Evolutionary conservation across 257 asterid species (phyloP).

Genomic region (Lycium barbarum): DNA sequence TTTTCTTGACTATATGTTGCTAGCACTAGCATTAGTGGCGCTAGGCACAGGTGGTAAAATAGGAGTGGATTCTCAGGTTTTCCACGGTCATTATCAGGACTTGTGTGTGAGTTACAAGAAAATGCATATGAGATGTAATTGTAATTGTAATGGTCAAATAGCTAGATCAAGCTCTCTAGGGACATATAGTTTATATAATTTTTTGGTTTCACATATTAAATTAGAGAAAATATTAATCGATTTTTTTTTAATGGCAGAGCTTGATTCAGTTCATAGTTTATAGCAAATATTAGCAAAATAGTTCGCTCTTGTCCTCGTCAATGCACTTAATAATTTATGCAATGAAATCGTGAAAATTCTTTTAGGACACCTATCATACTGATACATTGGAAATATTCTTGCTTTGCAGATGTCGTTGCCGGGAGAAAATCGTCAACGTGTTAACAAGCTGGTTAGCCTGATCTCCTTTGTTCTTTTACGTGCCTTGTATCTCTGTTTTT

Average conservation of each 20-base stretch:
- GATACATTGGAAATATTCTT: slow-evolving; percentile 34
- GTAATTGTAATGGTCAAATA: background rate
- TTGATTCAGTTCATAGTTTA: background rate
- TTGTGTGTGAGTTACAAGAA: background rate
- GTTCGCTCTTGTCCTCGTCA: background rate
- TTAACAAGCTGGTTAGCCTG: slow-evolving; percentile 81
- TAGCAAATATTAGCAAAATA: background rate
- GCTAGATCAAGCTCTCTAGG: background rate
- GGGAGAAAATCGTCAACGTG: slow-evolving; percentile 83
- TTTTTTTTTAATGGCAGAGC: background rate
- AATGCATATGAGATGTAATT: background rate
- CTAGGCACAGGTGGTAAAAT: background rate
- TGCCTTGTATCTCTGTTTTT: background rate
- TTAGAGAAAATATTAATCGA: background rate
- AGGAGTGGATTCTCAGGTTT: background rate
- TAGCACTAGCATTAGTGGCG: slow-evolving; percentile 11
- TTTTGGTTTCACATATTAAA: background rate
- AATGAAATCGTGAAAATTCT: background rate
- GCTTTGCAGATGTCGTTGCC: slow-evolving; percentile 76
- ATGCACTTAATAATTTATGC: slow-evolving; percentile 7
- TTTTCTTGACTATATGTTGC: background rate
- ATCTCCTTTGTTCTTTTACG: slow-evolving; percentile 9
- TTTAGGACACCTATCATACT: slow-evolving; percentile 31
- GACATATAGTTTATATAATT: background rate
- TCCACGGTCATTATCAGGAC: background rate